Evolutionary conservation across 352 stramenopile species (phyloP).

Genomic region (Thalassiosira ordinaria): DNA sequence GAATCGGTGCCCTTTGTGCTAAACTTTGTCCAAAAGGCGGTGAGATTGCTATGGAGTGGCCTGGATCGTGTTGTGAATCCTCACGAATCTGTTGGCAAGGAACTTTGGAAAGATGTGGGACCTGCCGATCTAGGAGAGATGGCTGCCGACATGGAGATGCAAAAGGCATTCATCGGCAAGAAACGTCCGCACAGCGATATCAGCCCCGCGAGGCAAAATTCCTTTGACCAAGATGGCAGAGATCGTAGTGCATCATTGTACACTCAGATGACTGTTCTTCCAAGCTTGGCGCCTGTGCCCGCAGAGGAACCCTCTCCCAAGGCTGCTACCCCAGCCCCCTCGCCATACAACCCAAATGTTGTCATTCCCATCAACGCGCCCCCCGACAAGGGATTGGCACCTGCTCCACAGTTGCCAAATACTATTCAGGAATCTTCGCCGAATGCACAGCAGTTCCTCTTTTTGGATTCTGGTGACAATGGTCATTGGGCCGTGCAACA

Average conservation of each 20-base stretch:
- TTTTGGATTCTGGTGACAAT: conserved; percentile 21
- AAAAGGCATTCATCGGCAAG: conserved; percentile 80
- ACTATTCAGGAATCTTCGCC: conserved; percentile 25
- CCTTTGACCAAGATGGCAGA: no score
- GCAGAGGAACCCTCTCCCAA: neutral
- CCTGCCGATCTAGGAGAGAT: conserved; percentile 85
- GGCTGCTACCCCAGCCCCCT: no score
- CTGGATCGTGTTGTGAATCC: conserved; percentile 73
- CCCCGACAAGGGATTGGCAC: conserved; percentile 22
- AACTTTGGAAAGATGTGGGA: conserved; percentile 77
- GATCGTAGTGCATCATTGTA: no score
- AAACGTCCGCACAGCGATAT: conserved; percentile 77
- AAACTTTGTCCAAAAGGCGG: conserved; percentile 84
- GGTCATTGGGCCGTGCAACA: conserved; percentile 57
- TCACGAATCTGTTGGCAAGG: conserved; percentile 68
- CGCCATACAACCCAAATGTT: no score
- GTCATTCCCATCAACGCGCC: neutral
- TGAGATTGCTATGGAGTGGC: conserved; percentile 78
- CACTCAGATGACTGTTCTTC: conserved; percentile 33
- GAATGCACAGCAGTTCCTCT: conserved; percentile 29
- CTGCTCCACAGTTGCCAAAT: conserved; percentile 39
- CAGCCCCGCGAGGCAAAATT: no score
- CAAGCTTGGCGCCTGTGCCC: neutral
- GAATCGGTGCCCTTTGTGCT: conserved; percentile 80
- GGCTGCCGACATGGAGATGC: conserved; percentile 85